Percentiles rank a stretch among this genome's conserved stretches.
Evolutionary conservation across 129 eudicot genomes (phyloP).

Genomic region (Dittrichia graveolens): DNA sequence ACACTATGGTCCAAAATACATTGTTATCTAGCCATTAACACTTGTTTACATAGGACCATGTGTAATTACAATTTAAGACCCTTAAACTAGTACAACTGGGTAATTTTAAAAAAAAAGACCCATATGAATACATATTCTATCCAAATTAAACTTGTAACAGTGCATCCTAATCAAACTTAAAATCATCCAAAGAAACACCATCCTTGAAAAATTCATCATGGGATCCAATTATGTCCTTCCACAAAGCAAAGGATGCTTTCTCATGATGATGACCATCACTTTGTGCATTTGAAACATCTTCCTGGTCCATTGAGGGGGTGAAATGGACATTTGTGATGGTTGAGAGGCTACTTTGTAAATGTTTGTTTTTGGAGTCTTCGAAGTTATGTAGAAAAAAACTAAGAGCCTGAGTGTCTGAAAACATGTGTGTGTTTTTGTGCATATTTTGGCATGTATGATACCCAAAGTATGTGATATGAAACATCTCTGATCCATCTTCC

Average conservation of each 20-base stretch:
- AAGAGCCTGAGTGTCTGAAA: conserved; percentile 14
- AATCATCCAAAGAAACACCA: conserved; percentile 14
- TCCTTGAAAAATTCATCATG: background rate
- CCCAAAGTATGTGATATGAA: conserved; percentile 55
- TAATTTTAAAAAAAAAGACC: conserved; percentile 6
- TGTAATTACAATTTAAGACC: too few relatives aligned
- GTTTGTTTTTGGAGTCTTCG: conserved; percentile 3
- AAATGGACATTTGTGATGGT: conserved; percentile 20
- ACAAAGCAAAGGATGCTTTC: conserved; percentile 1
- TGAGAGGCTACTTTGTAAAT: conserved; percentile 32
- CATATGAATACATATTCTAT: background rate
- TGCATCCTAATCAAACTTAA: conserved; percentile 13
- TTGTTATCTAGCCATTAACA: too few relatives aligned
- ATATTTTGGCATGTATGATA: conserved; percentile 49
- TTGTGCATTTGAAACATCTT: conserved; percentile 32
- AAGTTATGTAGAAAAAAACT: conserved; percentile 17
- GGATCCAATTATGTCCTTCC: conserved; percentile 26
- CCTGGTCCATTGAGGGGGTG: conserved; percentile 19
- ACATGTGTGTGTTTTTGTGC: conserved; percentile 17
- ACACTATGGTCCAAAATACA: too few relatives aligned
- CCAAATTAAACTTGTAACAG: conserved; percentile 12
- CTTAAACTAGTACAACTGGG: too few relatives aligned
- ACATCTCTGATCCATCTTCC: conserved; percentile 40
- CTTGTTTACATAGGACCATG: too few relatives aligned
- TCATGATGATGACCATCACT: conserved; percentile 17